These are phyloP conservation scores for Aspergillus affinis DNA, from an alignment of 495 filamentous ascomycete species.

Conservation along the genomic window DNA sequence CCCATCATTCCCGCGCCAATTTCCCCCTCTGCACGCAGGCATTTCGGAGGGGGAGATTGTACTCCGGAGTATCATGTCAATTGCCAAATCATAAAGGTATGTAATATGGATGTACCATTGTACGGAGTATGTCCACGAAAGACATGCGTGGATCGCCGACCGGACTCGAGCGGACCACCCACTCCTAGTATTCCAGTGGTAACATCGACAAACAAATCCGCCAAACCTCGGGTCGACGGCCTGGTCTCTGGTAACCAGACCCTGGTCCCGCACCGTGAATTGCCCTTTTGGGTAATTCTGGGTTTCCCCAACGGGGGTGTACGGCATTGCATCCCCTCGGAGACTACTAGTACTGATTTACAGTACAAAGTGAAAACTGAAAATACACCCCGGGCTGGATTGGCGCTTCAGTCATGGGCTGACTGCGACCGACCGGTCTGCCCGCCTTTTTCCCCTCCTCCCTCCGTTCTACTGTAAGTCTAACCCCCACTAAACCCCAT, in stretches of 20 bases:
- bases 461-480: no score
- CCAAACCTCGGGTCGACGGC: no score
- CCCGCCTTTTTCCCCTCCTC: neutral
- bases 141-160: neutral
- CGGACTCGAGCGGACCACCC: neutral
- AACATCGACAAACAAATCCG: neutral
- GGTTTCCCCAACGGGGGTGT: neutral
- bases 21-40: no score
- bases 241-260: neutral
- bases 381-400: neutral
- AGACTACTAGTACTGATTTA: no score
- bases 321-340: neutral
- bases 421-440: neutral
- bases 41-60: no score
- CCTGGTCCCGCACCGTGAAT: neutral
- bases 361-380: no score
- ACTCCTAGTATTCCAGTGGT: neutral
- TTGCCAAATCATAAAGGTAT: no score
- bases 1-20: no score
- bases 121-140: no score
- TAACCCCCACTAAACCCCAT: neutral
- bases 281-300: neutral
- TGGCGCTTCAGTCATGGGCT: neutral
- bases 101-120: no score
- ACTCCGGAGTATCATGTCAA: no score